Conservation (phyloP, 176 grass and related monocot genomes). For the Triticum aestivum region IWGSC_CS_RefSeq_v2.1 NC_057810.1:228740343-228740842, state of each 20-base stretch:
- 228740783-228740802: background rate
- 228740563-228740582: background rate
- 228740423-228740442: too few relatives aligned
- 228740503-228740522: background rate
- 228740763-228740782: background rate
- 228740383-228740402: background rate
- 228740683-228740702: background rate
- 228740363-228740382: background rate
- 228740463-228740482: background rate
- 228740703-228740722: background rate
- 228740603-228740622: background rate
- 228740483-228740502: background rate
- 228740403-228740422: background rate
- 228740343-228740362: background rate
- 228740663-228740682: background rate
- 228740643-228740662: background rate
- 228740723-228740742: background rate
- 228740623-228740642: background rate
- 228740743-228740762: background rate
- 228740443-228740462: background rate
- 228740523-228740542: background rate
- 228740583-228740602: background rate
- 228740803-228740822: background rate
- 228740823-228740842: slow-evolving; percentile 13
- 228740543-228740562: background rate